phyloP scores from a whole-genome alignment of 2,329 filamentous ascomycete species.

The Byssothecium circinans region DNA sequence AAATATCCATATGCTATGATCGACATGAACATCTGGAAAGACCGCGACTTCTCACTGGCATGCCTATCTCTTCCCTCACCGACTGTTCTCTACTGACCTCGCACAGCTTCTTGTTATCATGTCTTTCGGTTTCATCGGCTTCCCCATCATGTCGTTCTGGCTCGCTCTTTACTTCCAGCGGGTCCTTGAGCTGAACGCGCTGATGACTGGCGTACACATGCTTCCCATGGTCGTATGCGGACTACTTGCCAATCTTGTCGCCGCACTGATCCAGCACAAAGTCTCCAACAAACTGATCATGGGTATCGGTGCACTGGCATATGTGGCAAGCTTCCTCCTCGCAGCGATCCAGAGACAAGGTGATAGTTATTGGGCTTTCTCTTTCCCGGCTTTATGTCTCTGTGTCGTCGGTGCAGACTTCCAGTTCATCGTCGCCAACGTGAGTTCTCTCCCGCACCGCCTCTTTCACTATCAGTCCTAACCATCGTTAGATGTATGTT shows the following conservation, averaged over 20 bases:
- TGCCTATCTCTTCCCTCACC: not conserved
- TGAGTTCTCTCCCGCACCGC: slow-evolving; percentile 39
- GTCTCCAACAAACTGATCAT: slow-evolving; percentile 68
- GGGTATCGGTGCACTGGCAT: slow-evolving; percentile 52
- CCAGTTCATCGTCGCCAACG: slow-evolving; percentile 70
- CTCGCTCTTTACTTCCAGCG: slow-evolving; percentile 67
- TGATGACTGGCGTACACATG: slow-evolving; percentile 64
- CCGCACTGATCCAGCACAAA: slow-evolving; percentile 62
- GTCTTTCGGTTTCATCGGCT: slow-evolving; percentile 64
- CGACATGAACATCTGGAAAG: slow-evolving; percentile 61
- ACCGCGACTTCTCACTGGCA: slow-evolving; percentile 66
- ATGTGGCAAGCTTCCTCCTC: slow-evolving; percentile 54
- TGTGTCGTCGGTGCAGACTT: slow-evolving; percentile 68
- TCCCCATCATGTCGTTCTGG: slow-evolving; percentile 64
- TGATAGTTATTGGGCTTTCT: slow-evolving; percentile 65
- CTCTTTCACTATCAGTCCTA: slow-evolving; percentile 3
- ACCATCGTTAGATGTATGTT: slow-evolving; percentile 62
- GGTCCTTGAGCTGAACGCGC: slow-evolving; percentile 53
- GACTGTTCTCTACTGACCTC: not conserved
- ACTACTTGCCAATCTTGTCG: slow-evolving; percentile 64
- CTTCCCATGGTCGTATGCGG: slow-evolving; percentile 67
- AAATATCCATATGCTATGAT: slow-evolving; percentile 50
- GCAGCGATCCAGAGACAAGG: slow-evolving; percentile 59
- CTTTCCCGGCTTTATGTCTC: slow-evolving; percentile 63
- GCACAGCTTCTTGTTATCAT: slow-evolving; percentile 58